phyloP scores from a whole-genome alignment of 2,329 filamentous ascomycete genomes.

The Epichloe sibirici region DNA sequence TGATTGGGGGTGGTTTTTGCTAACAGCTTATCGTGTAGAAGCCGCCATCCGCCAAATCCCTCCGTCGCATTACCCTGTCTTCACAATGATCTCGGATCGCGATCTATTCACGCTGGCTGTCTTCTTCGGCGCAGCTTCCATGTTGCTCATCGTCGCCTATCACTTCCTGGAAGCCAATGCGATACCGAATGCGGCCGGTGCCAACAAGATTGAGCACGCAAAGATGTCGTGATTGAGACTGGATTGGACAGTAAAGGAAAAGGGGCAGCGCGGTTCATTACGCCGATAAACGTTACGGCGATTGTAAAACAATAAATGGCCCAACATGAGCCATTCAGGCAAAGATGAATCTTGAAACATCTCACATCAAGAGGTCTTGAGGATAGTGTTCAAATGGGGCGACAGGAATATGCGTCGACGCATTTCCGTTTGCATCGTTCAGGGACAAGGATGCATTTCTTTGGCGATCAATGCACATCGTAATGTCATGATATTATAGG shows the following conservation, averaged over 20 bases:
- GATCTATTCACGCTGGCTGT: slow-evolving; percentile 86
- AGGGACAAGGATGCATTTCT: not conserved
- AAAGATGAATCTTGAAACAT: not conserved
- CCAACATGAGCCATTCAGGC: not conserved
- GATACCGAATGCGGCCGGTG: slow-evolving; percentile 6
- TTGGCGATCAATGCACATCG: not conserved
- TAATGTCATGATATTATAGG: not conserved
- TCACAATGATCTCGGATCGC: slow-evolving; percentile 85
- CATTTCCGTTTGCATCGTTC: not conserved
- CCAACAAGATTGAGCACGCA: not conserved
- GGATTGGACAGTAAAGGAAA: not conserved
- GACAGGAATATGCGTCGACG: not conserved
- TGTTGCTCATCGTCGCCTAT: slow-evolving; percentile 89
- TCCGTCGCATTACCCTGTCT: slow-evolving; percentile 5
- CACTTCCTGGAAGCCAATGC: slow-evolving; percentile 95
- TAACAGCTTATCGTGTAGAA: slow-evolving; percentile 1
- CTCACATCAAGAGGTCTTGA: not conserved
- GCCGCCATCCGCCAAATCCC: not conserved
- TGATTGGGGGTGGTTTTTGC: not conserved
- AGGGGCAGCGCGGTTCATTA: not conserved
- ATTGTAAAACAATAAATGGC: not conserved
- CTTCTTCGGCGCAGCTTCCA: slow-evolving; percentile 78
- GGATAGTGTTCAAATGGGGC: too few relatives aligned
- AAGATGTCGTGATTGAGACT: slow-evolving; percentile 2
- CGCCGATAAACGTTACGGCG: not conserved